These are phyloP conservation scores for Starmera amethionina DNA, from an alignment of 805 yeast genomes.

Conservation along the genomic window DNA sequence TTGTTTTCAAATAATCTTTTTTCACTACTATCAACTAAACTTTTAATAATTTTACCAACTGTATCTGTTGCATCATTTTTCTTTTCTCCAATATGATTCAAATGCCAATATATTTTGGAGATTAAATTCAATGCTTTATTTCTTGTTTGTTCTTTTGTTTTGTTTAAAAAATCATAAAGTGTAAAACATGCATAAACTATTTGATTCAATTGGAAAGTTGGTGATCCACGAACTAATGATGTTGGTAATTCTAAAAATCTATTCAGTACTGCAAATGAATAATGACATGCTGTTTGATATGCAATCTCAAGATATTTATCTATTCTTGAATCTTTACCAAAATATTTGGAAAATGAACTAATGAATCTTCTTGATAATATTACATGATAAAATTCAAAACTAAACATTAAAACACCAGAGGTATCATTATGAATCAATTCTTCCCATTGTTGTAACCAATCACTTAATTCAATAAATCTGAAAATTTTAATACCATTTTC, in stretches of 20 bases:
- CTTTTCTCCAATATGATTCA: constrained; percentile 45
- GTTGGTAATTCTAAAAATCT: constrained; percentile 35
- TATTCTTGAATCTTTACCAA: constrained; percentile 13
- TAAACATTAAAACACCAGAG: constrained; percentile 37
- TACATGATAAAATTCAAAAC: constrained; percentile 38
- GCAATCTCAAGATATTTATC: constrained; percentile 20
- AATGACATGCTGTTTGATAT: constrained; percentile 31
- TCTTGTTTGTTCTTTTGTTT: constrained; percentile 29
- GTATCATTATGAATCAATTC: constrained; percentile 36
- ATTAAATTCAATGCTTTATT: constrained; percentile 35
- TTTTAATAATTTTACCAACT: constrained; percentile 44
- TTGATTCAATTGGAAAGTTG: constrained; percentile 40
- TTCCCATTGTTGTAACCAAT: constrained; percentile 38
- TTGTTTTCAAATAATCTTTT: constrained; percentile 17
- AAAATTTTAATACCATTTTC: constrained; percentile 3
- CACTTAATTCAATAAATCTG: constrained; percentile 14
- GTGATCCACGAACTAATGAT: constrained; percentile 43
- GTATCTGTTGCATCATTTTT: constrained; percentile 52
- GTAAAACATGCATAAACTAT: constrained; percentile 46
- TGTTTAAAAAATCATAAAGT: constrained; percentile 35
- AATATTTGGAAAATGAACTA: constrained; percentile 21
- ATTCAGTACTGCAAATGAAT: constrained; percentile 35
- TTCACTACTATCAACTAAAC: constrained; percentile 30
- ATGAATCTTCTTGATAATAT: constrained; percentile 29
- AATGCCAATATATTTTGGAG: constrained; percentile 47